These are phyloP conservation scores for Cucumis melo DNA, from an alignment of 306 rosid species.

Conservation along the genomic window DNA sequence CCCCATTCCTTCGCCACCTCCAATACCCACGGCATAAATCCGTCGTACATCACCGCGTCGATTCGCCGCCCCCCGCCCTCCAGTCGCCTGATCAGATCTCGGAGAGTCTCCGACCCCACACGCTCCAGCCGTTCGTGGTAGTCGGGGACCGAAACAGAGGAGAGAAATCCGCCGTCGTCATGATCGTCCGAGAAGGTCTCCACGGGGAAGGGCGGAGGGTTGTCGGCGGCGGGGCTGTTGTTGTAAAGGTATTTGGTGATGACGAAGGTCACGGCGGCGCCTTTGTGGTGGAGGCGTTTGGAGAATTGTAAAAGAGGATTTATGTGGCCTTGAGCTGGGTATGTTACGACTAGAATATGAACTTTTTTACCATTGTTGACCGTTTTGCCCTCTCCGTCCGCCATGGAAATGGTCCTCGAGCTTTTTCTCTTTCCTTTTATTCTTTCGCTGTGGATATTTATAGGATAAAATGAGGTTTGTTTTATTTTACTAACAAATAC, in stretches of 20 bases:
- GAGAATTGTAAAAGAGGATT: conserved; percentile 24
- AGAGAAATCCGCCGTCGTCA: not conserved
- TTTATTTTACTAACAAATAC: not conserved
- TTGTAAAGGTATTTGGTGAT: not conserved
- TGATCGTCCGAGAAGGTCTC: not conserved
- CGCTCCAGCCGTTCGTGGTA: not conserved
- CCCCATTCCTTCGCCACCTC: not conserved
- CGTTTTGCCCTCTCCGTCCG: not conserved
- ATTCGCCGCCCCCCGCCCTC: not conserved
- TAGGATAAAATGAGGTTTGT: not conserved
- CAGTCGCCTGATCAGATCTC: not conserved
- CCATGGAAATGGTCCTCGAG: not conserved
- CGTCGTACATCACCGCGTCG: not conserved
- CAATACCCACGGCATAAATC: not conserved
- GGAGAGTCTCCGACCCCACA: not conserved
- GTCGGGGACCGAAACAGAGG: not conserved
- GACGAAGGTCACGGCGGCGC: conserved; percentile 10
- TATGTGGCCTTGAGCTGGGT: conserved; percentile 14
- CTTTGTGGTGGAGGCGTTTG: conserved; percentile 16
- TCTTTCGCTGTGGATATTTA: not conserved
- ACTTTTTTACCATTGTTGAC: not conserved
- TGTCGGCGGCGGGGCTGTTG: not conserved
- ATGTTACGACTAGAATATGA: not conserved
- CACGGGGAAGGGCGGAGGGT: not conserved
- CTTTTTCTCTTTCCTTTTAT: not conserved